Evolutionary conservation across 257 asterid species (phyloP), one percentile per base, ranked within the genome.

Genomic region (Petrea volubilis): DNA sequence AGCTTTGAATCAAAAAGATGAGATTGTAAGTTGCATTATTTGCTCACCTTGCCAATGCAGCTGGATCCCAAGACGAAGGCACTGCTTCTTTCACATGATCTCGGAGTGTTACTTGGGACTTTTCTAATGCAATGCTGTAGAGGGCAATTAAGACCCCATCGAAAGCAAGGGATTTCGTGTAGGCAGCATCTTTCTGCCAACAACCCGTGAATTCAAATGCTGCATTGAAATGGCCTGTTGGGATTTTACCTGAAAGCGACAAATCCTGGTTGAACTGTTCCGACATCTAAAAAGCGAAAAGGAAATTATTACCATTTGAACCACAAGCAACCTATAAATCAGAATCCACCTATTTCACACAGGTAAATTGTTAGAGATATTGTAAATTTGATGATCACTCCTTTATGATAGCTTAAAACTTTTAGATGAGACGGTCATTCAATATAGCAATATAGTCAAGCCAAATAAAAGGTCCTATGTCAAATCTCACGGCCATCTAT

Each of bases 181-280:
- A 81, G 71, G 93, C 96, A 60, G 96, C 96, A 64, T 90, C 95
- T 58, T 90, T 88, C 87, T 90, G 95, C 96, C 96, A 90, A 65
- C 79, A 74, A 12, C 95, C 95, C 1, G 93, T 76, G 61, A 84
- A 88, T 67, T 90, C 96, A 71, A 90, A 90, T 3, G 96, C 95
- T 31, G 96, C 79, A 66, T 90, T 90, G 89, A 88, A 88, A 57
- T 88, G 93, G 64, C 96, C 96, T 0, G 95, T 83, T 15, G 96
- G 96, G 15, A 90, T 90, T 83, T 90, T 90, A 73, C 88, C 84
- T 56, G 88, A 76, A 80, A 90, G 91, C 50, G 95, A 72, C 77
- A 88, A 12, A 25, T 90, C 96, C 85, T 88, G 96, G 85, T 90
- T 90, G 87, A 90, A 90, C 74, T 86, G 95, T 71, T 90, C 96